Evolutionary conservation across 1,284 basidiomycete species (phyloP), one percentile per base, ranked within the genome.

Genomic region (Cryptococcus sp.): DNA sequence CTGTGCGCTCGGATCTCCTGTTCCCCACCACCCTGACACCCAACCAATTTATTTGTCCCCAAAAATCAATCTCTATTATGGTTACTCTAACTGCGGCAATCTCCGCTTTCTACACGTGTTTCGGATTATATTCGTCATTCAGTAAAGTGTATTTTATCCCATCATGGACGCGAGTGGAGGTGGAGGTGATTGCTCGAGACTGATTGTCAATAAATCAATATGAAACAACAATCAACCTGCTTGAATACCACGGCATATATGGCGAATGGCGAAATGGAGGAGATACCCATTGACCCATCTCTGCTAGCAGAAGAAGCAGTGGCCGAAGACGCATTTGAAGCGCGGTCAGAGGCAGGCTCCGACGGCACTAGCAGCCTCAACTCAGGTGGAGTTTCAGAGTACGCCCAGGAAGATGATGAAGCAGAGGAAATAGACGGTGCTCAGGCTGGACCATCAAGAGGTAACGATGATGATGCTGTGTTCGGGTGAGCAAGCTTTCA

Each of bases 331-430:
- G 42, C 42, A 2, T 38, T 49, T 20, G 54, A 45, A 27, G 55
- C 52, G 27, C 50, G 47, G 38, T 51, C 56, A 7, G 54, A 57
- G 51, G 60, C 30, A 27, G 55, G 51, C 20, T 56, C 41, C 22
- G 59, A 58, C 42, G 63, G 69, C 38, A 63, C 67, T 3, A 66
- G 65, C n/a, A 67, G 65, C 19, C 52, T 63, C 10, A 66, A 68
- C n/a, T 62, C 54, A n/a, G 58, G 67, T 22, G 61, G 59, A 23
- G 62, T 57, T 5, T 59, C 58, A 25, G 64, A 62, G 10, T 61
- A 63, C 19, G 52, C 30, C 30, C 30, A 35, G 30, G 30, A 35
- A 47, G 13, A 53, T 59, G 45, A 47, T 49, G 50, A 42, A 22
- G 51, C 47, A 35, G 55, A 62, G 17, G 58, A 52, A 11, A 50